Conservation (phyloP, 2,329 filamentous ascomycete species). For the Plenodomus lindquistii region DNA sequence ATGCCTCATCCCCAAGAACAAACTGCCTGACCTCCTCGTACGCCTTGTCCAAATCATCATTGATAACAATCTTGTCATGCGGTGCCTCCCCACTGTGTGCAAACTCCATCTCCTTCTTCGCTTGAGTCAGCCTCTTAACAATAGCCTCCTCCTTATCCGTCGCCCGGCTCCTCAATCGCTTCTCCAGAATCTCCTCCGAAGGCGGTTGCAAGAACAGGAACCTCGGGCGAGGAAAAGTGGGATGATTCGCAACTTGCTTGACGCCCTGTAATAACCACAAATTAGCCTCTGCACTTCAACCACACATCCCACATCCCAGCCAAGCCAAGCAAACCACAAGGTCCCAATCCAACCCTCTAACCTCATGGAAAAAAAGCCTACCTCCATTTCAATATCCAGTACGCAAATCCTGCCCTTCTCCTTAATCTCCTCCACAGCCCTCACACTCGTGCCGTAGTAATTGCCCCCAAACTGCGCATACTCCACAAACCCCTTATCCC, state of each 20-base stretch:
- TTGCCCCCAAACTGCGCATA: slow-evolving; percentile 85
- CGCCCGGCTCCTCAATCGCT: slow-evolving; percentile 51
- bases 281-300: no score
- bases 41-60: slow-evolving; percentile 56
- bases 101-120: slow-evolving; percentile 50
- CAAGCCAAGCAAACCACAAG: no score
- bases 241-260: slow-evolving; percentile 83
- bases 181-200: slow-evolving; percentile 72
- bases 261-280: slow-evolving; percentile 68
- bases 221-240: slow-evolving; percentile 66
- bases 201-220: slow-evolving; percentile 88
- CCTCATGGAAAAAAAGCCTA: slow-evolving; percentile 42
- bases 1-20: slow-evolving; percentile 48
- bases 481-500: slow-evolving; percentile 75
- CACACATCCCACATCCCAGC: no score
- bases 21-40: slow-evolving; percentile 56
- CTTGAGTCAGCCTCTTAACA: slow-evolving; percentile 52
- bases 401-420: slow-evolving; percentile 75
- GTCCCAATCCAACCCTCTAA: neutral
- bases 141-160: slow-evolving; percentile 55
- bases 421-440: slow-evolving; percentile 75
- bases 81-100: slow-evolving; percentile 46
- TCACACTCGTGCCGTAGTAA: slow-evolving; percentile 81
- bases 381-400: slow-evolving; percentile 96
- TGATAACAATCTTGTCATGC: slow-evolving; percentile 58